These are phyloP conservation scores for Porcisia hertigi DNA, from an alignment of 208 protist species.

Conservation along the genomic window DNA sequence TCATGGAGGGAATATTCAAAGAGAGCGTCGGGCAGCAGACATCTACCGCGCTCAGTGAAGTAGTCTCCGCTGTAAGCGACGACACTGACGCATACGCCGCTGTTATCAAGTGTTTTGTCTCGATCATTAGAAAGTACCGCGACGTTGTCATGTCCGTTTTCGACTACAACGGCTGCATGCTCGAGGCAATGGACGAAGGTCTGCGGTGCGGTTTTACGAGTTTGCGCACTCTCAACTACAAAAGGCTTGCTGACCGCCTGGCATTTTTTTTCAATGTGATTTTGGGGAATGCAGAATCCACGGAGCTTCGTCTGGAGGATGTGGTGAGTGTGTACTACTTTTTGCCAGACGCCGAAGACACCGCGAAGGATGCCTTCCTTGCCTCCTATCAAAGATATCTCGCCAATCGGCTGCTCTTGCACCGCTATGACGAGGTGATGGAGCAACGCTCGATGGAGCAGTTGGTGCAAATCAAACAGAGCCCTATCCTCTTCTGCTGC, in stretches of 20 bases:
- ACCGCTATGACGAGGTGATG: conserved; percentile 23
- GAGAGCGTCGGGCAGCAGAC: conserved; percentile 28
- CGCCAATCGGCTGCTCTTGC: conserved; percentile 37
- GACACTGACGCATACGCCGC: conserved; percentile 12
- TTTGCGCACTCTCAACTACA: conserved; percentile 16
- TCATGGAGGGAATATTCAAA: conserved; percentile 33
- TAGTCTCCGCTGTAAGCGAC: conserved; percentile 7
- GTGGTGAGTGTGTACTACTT: conserved; percentile 54
- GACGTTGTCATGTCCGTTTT: conserved; percentile 30
- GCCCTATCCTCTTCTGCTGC: conserved; percentile 46
- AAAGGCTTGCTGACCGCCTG: conserved; percentile 33
- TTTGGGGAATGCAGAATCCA: conserved; percentile 7
- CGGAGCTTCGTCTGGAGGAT: conserved; percentile 42
- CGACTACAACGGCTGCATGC: conserved; percentile 37
- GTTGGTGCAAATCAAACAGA: conserved; percentile 44
- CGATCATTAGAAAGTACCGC: conserved; percentile 25
- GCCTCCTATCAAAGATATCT: conserved; percentile 36
- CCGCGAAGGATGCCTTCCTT: conserved; percentile 46
- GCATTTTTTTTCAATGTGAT: conserved; percentile 18
- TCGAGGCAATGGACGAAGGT: conserved; percentile 47
- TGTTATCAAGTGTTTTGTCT: conserved; percentile 24
- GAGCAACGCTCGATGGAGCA: conserved; percentile 39
- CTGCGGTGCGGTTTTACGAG: conserved; percentile 33
- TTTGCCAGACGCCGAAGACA: conserved; percentile 36
- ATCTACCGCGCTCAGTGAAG: conserved; percentile 7